Base-by-base conservation (phyloP, 768 basidiomycete species). In the Strobilomyces echinocephalus region DNA sequence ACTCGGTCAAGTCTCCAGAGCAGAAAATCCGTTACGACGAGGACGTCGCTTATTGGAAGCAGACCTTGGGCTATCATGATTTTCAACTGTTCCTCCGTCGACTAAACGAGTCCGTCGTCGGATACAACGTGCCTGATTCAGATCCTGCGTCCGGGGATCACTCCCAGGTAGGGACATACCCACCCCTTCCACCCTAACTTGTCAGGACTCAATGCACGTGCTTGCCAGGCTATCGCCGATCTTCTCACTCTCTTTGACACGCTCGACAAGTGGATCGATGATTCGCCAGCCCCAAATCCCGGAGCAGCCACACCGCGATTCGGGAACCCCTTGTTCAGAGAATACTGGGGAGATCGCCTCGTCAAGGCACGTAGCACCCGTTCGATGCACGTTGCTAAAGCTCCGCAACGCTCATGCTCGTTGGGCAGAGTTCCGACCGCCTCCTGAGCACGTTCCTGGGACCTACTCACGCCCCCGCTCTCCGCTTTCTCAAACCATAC, bases 311-410 rank as follows among this genome's bases (percentile, higher is more conserved):
- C 87, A 6, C 95, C 97, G 60, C 79, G 93, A 10, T 99, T 88
- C 65, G 95, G 95, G 1, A 97, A 97, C 69, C 80, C 94, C 16
- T 86, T 91, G 0, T 98, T 97, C 63, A 76, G 94, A 50, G 79
- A 79, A 8, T 67, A 65, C 15, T 98, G 93, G 88, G 87, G 89
- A 1, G 73, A 76, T 49, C 79, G 85, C 33, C 75, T 97, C 30
- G 83, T 89, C 71, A 80, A 90, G 77, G 93, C 91, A 44, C 52
- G 68, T 52, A 12, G 14, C 46, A 21, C n/a, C 26, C 31, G 30
- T 6, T 28, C n/a, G 44, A 38, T 30, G 30, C 38, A 36, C 35
- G 31, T 33, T 9, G 30, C 6, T 6, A 30, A 30, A 6, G 9
- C 16, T 33, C 15, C 11, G 8, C 18, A 26, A 28, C 34, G 35